Base-by-base conservation (phyloP, 345 rosid genomes). In the Populus deltoides region DNA sequence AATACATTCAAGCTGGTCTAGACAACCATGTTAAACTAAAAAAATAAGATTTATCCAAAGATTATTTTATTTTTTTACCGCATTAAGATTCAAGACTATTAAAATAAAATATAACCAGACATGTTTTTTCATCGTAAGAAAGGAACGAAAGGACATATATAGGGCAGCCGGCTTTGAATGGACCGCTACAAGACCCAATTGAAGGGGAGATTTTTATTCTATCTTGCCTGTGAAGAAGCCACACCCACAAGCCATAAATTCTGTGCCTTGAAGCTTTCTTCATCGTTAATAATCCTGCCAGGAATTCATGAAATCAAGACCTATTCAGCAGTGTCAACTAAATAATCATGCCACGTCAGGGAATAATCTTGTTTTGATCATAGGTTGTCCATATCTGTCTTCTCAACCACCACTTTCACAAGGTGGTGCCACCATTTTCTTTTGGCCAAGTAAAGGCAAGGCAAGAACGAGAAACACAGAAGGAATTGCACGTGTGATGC, bases 401-500 rank as follows among this genome's bases (percentile, higher is more conserved):
- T 55, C 62, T 55, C 63, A n/a, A n/a, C 63, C 29, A 24, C 7
- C 65, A 24, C 29, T 59, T 10, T 24, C 65, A 59, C 2, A 3
- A 8, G 17, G 59, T 20, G 59, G 59, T 2, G 59, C n/a, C 59
- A 53, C 36, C 36, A 6, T 33, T 33, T 33, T 53, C 59, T 53
- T 20, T 20, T 53, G 59, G 59, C 10, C 59, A 2, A 59, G 13
- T n/a, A 8, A 59, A 24, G 11, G 65, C 0, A 59, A 59, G 39
- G n/a, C 15, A 2, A 16, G 70, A 67, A 16, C 24, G 4, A 7
- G 17, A 68, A 39, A 12, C 43, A 8, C 22, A 7, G 4, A 31
- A 68, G n/a, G 29, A 17, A 33, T 10, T 73, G 67, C 76, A 61
- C 76, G 68, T 73, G 76, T 61, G 55, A 73, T 73, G 76, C 43